Conservation (phyloP, 805 yeast genomes). For the Lipomyces lipofer region DNA sequence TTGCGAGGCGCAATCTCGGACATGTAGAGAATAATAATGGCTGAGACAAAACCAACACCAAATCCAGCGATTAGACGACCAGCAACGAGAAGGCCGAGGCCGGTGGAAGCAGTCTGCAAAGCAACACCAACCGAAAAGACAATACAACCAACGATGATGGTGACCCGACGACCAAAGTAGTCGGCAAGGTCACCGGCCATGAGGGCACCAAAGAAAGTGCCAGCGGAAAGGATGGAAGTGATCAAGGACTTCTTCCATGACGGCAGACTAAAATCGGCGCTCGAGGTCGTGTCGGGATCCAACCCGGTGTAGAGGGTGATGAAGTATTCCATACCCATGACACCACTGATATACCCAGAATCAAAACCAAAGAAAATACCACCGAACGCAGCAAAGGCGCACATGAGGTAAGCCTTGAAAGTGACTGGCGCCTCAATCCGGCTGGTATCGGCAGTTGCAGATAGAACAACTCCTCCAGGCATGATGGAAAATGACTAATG, state of each 20-base stretch:
- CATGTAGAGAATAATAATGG: conserved; percentile 73
- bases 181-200: conserved; percentile 83
- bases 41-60: conserved; percentile 75
- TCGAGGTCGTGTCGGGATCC: conserved; percentile 10
- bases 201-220: conserved; percentile 79
- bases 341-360: conserved; percentile 79
- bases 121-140: conserved; percentile 81
- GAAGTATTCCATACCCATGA: conserved; percentile 73
- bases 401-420: conserved; percentile 59
- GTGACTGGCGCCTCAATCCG: conserved; percentile 17
- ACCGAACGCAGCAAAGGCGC: conserved; percentile 83
- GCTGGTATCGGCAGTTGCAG: neutral
- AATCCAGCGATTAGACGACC: conserved; percentile 68
- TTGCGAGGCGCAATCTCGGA: conserved; percentile 77
- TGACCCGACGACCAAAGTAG: conserved; percentile 75
- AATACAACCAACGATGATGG: conserved; percentile 68
- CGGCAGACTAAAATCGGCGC: neutral
- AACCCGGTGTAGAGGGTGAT: conserved; percentile 51
- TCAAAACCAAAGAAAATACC: conserved; percentile 89
- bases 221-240: conserved; percentile 90
- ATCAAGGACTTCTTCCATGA: conserved; percentile 54
- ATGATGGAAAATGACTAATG: too few relatives aligned
- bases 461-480: conserved; percentile 8
- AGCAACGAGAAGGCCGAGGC: conserved; percentile 75
- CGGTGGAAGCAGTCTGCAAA: conserved; percentile 74